Conservation (phyloP, 768 basidiomycete species). For the Dictyophora rubrovolvata region DNA sequence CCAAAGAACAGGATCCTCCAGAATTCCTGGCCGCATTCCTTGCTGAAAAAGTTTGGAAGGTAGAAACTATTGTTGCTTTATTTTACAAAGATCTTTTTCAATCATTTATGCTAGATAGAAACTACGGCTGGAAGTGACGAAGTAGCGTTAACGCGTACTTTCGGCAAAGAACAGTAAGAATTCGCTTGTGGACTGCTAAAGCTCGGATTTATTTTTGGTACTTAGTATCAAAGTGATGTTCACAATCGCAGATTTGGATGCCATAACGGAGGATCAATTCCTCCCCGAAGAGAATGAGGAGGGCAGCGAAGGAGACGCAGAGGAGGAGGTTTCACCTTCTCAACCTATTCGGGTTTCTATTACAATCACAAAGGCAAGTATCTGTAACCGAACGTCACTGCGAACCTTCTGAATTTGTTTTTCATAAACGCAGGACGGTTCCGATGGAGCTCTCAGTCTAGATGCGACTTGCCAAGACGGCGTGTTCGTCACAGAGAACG, state of each 20-base stretch:
- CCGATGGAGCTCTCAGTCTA: conserved; percentile 60
- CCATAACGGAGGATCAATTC: conserved; percentile 23
- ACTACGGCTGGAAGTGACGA: conserved; percentile 71
- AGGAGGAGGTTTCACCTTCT: conserved; percentile 26
- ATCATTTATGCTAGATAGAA: conserved; percentile 39
- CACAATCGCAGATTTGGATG: conserved; percentile 81
- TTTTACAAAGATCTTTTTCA: not conserved
- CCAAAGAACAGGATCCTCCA: conserved; percentile 34
- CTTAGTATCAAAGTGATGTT: conserved; percentile 79
- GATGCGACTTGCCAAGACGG: conserved; percentile 76
- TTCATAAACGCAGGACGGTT: conserved; percentile 10
- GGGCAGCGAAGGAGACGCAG: conserved; percentile 29
- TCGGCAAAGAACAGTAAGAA: conserved; percentile 82
- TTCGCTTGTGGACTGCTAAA: not conserved
- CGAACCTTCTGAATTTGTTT: not conserved
- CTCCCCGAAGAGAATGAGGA: conserved; percentile 25
- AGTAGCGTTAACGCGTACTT: conserved; percentile 68
- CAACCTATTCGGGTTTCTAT: conserved; percentile 75
- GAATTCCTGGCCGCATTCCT: conserved; percentile 75
- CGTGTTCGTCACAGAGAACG: conserved; percentile 77
- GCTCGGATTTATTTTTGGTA: not conserved
- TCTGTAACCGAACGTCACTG: not conserved
- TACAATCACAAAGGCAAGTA: conserved; percentile 70
- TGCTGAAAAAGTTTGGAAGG: conserved; percentile 68
- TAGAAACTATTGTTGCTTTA: conserved; percentile 26